Evolutionary conservation across 2,329 filamentous ascomycete species (phyloP).

Genomic region (Beauveria bassiana): DNA sequence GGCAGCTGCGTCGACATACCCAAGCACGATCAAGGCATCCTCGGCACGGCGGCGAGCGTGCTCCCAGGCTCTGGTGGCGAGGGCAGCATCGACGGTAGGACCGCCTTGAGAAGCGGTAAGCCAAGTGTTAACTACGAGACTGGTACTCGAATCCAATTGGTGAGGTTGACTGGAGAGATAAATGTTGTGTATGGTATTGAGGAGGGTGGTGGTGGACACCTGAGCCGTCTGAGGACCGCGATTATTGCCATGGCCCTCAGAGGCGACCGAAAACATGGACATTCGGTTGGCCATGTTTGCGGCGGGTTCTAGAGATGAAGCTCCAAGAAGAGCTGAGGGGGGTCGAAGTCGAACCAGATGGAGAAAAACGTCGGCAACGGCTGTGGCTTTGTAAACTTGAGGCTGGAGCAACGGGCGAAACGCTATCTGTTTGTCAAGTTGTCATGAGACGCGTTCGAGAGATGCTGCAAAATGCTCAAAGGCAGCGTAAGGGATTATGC

Average conservation of each 20-base stretch:
- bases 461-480: not conserved
- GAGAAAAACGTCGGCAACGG: not conserved
- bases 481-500: not conserved
- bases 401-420: not conserved
- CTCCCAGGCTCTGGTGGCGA: slow-evolving; percentile 86
- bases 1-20: slow-evolving; percentile 46
- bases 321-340: slow-evolving; percentile 32
- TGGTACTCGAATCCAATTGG: slow-evolving; percentile 79
- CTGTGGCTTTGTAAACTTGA: not conserved
- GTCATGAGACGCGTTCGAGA: not conserved
- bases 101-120: slow-evolving; percentile 68
- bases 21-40: slow-evolving; percentile 85
- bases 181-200: slow-evolving; percentile 86
- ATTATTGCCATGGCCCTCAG: slow-evolving; percentile 51
- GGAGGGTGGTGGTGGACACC: slow-evolving; percentile 84
- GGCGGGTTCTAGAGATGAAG: slow-evolving; percentile 14
- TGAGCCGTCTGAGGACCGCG: slow-evolving; percentile 64
- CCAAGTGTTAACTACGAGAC: slow-evolving; percentile 93
- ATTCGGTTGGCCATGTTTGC: slow-evolving; percentile 52
- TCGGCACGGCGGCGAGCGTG: slow-evolving; percentile 91
- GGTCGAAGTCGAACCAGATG: slow-evolving; percentile 10
- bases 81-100: slow-evolving; percentile 66
- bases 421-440: not conserved
- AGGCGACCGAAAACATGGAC: slow-evolving; percentile 62
- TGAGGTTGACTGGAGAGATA: slow-evolving; percentile 81